These are phyloP conservation scores for Aeschynomene evenia DNA, from an alignment of 306 rosid genomes.

Conservation along the genomic window DNA sequence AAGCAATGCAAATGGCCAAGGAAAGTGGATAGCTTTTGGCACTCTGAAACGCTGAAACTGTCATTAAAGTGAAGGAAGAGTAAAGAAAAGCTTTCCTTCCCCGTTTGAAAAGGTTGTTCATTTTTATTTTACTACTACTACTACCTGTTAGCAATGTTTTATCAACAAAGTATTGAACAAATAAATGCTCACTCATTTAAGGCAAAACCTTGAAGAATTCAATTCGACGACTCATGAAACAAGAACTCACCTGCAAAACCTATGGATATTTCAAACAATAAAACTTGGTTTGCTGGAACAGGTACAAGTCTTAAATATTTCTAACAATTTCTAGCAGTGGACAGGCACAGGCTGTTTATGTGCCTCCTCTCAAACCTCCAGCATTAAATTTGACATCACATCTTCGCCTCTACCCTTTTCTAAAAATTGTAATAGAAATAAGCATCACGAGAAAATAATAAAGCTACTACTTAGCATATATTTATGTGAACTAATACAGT, in stretches of 20 bases:
- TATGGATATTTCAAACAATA: background rate
- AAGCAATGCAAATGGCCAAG: background rate
- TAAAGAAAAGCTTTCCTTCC: too few relatives aligned
- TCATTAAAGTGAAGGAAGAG: background rate
- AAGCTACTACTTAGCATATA: too few relatives aligned
- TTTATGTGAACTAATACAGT: too few relatives aligned
- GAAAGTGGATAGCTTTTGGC: background rate
- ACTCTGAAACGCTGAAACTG: background rate
- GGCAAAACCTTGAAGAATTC: background rate
- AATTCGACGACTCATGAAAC: background rate
- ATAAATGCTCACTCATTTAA: too few relatives aligned
- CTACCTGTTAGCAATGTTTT: too few relatives aligned
- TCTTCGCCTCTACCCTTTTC: background rate
- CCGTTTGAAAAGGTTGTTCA: background rate
- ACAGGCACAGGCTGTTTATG: background rate
- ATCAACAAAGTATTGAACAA: too few relatives aligned
- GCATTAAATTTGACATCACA: background rate
- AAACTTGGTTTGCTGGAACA: background rate
- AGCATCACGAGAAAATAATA: background rate
- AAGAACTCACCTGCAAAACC: too few relatives aligned
- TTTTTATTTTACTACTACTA: too few relatives aligned
- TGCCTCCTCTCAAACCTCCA: background rate
- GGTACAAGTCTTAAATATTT: background rate
- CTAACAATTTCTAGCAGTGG: background rate
- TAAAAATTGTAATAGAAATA: too few relatives aligned